Evolutionary conservation across 495 filamentous ascomycete genomes (phyloP).

Genomic region (Talaromyces thailandensis): DNA sequence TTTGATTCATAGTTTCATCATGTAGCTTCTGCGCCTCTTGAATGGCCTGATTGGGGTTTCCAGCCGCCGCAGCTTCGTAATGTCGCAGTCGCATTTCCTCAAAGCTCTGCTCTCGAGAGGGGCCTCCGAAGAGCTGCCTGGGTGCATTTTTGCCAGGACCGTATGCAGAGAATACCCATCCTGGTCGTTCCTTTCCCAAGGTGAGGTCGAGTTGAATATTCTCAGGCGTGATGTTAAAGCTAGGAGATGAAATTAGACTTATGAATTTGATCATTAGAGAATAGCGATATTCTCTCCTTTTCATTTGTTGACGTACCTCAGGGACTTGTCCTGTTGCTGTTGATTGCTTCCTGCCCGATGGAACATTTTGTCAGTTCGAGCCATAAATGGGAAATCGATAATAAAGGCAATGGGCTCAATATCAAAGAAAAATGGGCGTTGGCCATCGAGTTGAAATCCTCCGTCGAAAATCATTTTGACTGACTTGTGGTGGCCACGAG

Average conservation of each 20-base stretch:
- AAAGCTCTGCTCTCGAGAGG: slow-evolving; percentile 68
- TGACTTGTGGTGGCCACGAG: background rate
- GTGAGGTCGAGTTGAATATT: slow-evolving; percentile 57
- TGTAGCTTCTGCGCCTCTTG: slow-evolving; percentile 54
- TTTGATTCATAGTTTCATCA: slow-evolving; percentile 56
- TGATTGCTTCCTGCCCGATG: background rate
- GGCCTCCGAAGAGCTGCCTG: slow-evolving; percentile 70
- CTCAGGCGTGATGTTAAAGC: slow-evolving; percentile 43
- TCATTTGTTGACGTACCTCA: background rate
- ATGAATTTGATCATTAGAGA: background rate
- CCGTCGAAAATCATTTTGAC: background rate
- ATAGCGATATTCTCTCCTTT: background rate
- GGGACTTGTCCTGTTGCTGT: slow-evolving; percentile 6
- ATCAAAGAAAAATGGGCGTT: background rate
- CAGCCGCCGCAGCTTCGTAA: slow-evolving; percentile 47
- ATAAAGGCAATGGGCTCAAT: background rate
- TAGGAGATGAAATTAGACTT: slow-evolving; percentile 8
- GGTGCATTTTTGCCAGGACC: slow-evolving; percentile 64
- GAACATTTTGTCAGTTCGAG: background rate
- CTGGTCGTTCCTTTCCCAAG: slow-evolving; percentile 48
- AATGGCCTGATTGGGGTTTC: slow-evolving; percentile 56
- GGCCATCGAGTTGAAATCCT: background rate
- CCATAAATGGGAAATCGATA: background rate
- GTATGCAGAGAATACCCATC: slow-evolving; percentile 81
- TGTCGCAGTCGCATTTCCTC: slow-evolving; percentile 72